Base-by-base conservation (phyloP, 768 basidiomycete genomes). In the Hygrophorus pudorinus region DNA sequence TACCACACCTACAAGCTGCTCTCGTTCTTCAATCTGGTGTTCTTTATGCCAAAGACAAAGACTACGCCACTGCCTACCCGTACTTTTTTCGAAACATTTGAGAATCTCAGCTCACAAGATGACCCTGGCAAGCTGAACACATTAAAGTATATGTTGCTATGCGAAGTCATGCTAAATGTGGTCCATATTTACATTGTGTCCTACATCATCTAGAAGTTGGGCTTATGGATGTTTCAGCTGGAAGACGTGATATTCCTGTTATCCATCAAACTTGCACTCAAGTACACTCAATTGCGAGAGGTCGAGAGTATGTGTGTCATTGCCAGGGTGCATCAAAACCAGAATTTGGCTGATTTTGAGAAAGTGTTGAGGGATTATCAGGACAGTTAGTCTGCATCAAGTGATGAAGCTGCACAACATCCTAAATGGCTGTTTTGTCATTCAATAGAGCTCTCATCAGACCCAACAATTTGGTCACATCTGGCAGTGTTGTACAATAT, bases 11-110 rank as follows among this genome's bases (percentile, higher is more conserved):
- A 1, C 74, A 75, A 55, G 60, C 71, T 5, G 56, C 71, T 3
- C 66, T 76, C 20, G 75, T 74, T 53, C 64, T 76, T 12, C 75
- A 75, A 51, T 70, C 69, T 17, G 73, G 94, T 3, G 71, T 94
- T 34, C 73, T 97, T 8, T 90, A 96, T 55, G 92, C 94, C 0
- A 92, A 99, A 53, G 94, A 99, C 56, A 94, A 93, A 58, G 94
- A 98, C 63, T 98, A 96, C 62, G 93, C 78, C 46, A 99, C 94
- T 0, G 94, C 81, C 16, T 96, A 96, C 62, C 91, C 88, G 0
- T 99, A 98, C 66, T 98, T 97, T 65, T n/a, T 91, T 88, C 53
- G 94, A 98, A 64, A 82, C 91, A 2, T 97, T 98, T 50, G 96
- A 99, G 64, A 91, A 81, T 42, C 69, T 91, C 51, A 78, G 78